These are phyloP conservation scores for Cenchrus americanus DNA, from an alignment of 176 grass and related monocot species.

Conservation along the genomic window DNA sequence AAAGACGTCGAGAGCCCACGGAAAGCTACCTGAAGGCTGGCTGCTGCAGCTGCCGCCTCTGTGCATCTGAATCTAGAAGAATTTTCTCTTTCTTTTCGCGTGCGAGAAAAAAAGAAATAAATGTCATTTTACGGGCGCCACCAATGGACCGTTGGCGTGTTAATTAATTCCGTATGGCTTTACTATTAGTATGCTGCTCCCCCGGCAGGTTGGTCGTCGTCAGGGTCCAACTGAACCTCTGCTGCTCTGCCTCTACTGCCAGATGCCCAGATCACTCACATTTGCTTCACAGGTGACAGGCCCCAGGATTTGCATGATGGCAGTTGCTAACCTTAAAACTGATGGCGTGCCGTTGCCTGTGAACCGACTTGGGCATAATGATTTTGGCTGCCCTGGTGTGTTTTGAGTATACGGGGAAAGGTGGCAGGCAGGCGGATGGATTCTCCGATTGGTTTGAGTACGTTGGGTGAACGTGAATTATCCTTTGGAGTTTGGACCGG, in stretches of 20 bases:
- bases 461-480: neutral
- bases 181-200: conserved; percentile 52
- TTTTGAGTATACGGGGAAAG: neutral
- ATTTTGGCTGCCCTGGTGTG: neutral
- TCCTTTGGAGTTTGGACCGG: neutral
- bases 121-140: neutral
- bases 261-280: neutral
- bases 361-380: neutral
- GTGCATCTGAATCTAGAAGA: no score
- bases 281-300: neutral
- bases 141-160: conserved; percentile 40
- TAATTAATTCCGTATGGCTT: conserved; percentile 44
- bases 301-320: neutral
- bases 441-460: neutral
- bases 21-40: conserved; percentile 23
- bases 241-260: neutral
- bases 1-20: neutral
- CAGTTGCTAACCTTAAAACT: neutral
- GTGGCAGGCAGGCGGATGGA: neutral
- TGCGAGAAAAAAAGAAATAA: neutral
- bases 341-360: neutral
- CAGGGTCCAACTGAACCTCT: neutral
- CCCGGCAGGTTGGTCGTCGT: conserved; percentile 31
- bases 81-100: neutral
- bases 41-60: neutral